These are phyloP conservation scores for Clausena lansium DNA, from an alignment of 345 rosid genomes.

Conservation along the genomic window DNA sequence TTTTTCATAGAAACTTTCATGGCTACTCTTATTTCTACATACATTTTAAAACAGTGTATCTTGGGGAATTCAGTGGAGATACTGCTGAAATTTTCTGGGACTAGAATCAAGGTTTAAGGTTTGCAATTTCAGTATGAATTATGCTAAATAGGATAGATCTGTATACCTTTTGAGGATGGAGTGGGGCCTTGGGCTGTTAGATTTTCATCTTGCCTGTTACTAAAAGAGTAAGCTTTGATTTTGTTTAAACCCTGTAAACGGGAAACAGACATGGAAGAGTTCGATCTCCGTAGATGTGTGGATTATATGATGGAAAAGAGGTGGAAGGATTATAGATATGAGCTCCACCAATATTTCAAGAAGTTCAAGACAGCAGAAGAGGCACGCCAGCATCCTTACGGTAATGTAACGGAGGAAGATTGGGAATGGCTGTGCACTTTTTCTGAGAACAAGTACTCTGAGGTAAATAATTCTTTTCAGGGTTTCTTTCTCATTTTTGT, in stretches of 20 bases:
- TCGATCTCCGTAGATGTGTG: background rate
- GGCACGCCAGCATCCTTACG: background rate
- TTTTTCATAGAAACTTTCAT: background rate
- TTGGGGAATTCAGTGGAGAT: background rate
- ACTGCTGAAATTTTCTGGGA: background rate
- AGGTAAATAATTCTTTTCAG: background rate
- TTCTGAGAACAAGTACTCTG: background rate
- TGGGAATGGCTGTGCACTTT: conserved; percentile 1
- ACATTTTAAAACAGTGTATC: background rate
- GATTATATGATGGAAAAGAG: conserved; percentile 1
- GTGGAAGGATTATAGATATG: conserved; percentile 2
- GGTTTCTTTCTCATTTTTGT: background rate
- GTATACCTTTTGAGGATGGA: background rate
- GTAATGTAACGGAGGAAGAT: background rate
- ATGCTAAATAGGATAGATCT: background rate
- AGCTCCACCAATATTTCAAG: background rate
- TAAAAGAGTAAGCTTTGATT: background rate
- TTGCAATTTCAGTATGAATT: background rate
- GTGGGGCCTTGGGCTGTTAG: background rate
- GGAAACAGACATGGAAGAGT: background rate
- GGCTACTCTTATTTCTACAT: background rate
- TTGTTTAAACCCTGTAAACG: background rate
- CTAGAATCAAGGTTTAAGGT: background rate
- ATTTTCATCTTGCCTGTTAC: background rate
- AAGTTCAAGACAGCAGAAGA: background rate